Base-by-base conservation (phyloP, 371 early-diverging fungal species). In the Mucor circinelloides region DNA sequence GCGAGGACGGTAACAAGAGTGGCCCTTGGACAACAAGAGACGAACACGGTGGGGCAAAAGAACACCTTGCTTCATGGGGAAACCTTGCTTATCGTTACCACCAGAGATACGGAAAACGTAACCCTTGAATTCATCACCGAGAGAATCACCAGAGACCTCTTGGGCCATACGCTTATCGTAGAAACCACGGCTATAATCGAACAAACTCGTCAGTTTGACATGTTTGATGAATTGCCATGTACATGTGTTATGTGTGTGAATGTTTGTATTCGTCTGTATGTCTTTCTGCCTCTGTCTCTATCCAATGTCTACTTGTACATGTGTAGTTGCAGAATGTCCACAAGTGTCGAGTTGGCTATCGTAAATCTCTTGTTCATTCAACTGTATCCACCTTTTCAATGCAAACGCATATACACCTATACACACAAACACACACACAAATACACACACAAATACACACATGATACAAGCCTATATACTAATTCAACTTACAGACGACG, bases 51-150 rank as follows among this genome's bases (percentile, higher is more conserved):
- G n/a, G n/a, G n/a, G n/a, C n/a, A n/a, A n/a, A n/a, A n/a, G n/a
- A n/a, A n/a, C n/a, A n/a, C n/a, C n/a, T n/a, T n/a, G n/a, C n/a
- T n/a, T n/a, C n/a, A n/a, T n/a, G n/a, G n/a, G n/a, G n/a, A n/a
- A n/a, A n/a, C n/a, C n/a, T n/a, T n/a, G n/a, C n/a, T n/a, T n/a
- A n/a, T n/a, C n/a, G n/a, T n/a, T n/a, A n/a, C n/a, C n/a, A n/a
- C n/a, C n/a, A n/a, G n/a, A n/a, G n/a, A n/a, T n/a, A n/a, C n/a
- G n/a, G n/a, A n/a, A n/a, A n/a, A n/a, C 92, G 89, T 96, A 98
- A 69, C 99, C 99, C 89, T 95, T 96, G 95, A 96, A 99, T 87
- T 99, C 99, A 73, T 96, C 96, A 74, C 97, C 96, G 77, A 99
- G 89, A 56, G 95, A 82, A 81, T 97, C 97, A 72, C 94, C 99